Conservation (phyloP, 225 moss, liverwort and hornwort genomes). For the Ulota crispa region DNA sequence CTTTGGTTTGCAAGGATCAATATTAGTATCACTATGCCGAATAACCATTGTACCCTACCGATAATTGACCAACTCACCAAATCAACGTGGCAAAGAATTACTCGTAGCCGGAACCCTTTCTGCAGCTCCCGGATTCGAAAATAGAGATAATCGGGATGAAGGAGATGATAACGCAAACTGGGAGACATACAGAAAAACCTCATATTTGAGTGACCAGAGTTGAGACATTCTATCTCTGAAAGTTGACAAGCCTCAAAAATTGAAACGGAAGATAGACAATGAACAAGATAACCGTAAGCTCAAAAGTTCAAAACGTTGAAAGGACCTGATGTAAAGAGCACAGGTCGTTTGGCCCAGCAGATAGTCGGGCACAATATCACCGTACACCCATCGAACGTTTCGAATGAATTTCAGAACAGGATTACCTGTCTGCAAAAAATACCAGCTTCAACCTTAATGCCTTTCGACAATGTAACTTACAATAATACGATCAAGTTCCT, state of each 20-base stretch:
- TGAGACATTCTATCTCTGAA: background rate
- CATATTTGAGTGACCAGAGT: slow-evolving; percentile 17
- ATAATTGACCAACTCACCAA: slow-evolving; percentile 64
- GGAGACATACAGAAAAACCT: slow-evolving; percentile 4
- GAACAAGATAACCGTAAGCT: slow-evolving; percentile 2
- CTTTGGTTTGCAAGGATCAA: background rate
- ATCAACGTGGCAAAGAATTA: slow-evolving; percentile 93
- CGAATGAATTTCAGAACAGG: slow-evolving; percentile 88
- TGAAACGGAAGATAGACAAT: background rate
- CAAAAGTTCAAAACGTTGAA: slow-evolving; percentile 1
- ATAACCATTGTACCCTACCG: background rate
- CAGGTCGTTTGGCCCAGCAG: slow-evolving; percentile 86
- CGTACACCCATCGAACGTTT: slow-evolving; percentile 87
- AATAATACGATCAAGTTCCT: slow-evolving; percentile 6
- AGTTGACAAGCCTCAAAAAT: background rate
- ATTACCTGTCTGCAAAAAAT: slow-evolving; percentile 80
- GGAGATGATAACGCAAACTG: slow-evolving; percentile 96
- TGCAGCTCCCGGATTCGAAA: slow-evolving; percentile 95
- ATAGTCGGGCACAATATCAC: slow-evolving; percentile 93
- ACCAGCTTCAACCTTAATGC: slow-evolving; percentile 1
- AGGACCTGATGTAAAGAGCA: slow-evolving; percentile 92
- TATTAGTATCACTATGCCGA: background rate
- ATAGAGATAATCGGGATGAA: slow-evolving; percentile 97
- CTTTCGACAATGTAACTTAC: slow-evolving; percentile 7
- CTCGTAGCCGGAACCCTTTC: slow-evolving; percentile 88